Base-by-base conservation (phyloP, 2,329 filamentous ascomycete species). In the Aspergillus persii region DNA sequence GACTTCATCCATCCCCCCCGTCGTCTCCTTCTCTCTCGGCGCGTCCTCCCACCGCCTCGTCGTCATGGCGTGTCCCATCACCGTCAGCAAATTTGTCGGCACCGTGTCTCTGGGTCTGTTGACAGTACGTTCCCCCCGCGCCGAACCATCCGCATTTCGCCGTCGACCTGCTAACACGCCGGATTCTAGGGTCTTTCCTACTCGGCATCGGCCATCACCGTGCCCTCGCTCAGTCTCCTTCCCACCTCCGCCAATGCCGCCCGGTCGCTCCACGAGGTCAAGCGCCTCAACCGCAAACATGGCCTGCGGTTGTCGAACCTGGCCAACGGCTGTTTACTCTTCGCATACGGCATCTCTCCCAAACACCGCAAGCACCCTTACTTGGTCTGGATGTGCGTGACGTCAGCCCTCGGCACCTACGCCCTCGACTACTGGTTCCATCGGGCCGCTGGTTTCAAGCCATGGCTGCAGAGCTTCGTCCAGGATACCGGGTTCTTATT, bases 41-140 rank as follows among this genome's bases (percentile, higher is more conserved):
- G 18, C 18, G 18, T 23, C n/a, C 5, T 46, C 41, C 4, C 41
- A 18, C 15, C 41, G 4, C 4, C 15, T 44, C 26, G 26, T 41
- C 67, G 81, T 73, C 76, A 90, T 92, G 85, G 82, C 86, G 68
- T 86, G 84, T 68, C 86, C 83, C 69, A 86, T 96, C 71, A 88
- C 91, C 57, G 79, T 89, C 75, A 86, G 90, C 80, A 97, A 98
- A 80, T 96, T 97, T 75, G 89, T 97, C 67, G 94, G 94, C 71
- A 96, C 92, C 54, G 86, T 96, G 66, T 94, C 90, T 69, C 84
- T 97, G 59, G 94, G 94, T 63, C 84, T 97, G 58, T 79, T 96
- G 75, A 96, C 92, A 60, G 92, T 96, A 85, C 70, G 89, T 81
- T 61, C 36, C 50, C 41, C 50, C 49, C 26, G 29, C 46, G 11